Evolutionary conservation across 495 filamentous ascomycete species (phyloP).

Genomic region (Talaromyces ruber): DNA sequence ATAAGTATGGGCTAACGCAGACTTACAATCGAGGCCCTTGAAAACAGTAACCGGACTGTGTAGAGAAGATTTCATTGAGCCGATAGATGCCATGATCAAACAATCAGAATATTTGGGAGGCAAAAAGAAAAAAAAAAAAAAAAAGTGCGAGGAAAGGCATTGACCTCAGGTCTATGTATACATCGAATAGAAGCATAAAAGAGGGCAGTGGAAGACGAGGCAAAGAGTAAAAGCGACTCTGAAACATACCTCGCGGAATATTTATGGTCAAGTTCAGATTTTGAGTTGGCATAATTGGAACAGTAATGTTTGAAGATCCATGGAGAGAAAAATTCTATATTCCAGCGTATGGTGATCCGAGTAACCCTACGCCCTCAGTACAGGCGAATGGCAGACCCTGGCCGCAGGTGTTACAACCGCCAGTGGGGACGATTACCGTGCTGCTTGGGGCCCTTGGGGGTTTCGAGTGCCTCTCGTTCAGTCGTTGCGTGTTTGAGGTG

Average conservation of each 20-base stretch:
- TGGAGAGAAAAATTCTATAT: not conserved
- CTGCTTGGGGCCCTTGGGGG: not conserved
- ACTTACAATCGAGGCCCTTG: constrained; percentile 1
- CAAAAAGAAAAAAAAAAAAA: not conserved
- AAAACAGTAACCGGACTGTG: constrained; percentile 3
- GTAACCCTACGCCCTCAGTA: not conserved
- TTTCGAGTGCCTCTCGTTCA: not conserved
- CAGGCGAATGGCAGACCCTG: not conserved
- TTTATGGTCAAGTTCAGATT: constrained; percentile 2
- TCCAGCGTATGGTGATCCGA: not conserved
- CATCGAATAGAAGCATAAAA: not conserved
- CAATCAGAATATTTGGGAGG: not conserved
- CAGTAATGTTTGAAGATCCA: not conserved
- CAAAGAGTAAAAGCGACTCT: not conserved
- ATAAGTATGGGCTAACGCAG: not conserved
- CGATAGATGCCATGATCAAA: not conserved
- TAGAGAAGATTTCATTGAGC: constrained; percentile 1
- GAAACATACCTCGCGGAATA: constrained; percentile 2
- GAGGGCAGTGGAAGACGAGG: not conserved
- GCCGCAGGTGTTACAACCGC: not conserved
- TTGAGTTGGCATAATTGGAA: not conserved
- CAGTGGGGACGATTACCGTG: not conserved
- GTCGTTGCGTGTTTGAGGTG: not conserved
- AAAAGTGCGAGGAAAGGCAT: not conserved
- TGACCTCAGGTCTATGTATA: not conserved